Percentiles rank a stretch among this genome's conserved stretches.
These are phyloP conservation scores for Calycina herbarum DNA, from an alignment of 2,329 filamentous ascomycete genomes.

Conservation along the genomic window DNA sequence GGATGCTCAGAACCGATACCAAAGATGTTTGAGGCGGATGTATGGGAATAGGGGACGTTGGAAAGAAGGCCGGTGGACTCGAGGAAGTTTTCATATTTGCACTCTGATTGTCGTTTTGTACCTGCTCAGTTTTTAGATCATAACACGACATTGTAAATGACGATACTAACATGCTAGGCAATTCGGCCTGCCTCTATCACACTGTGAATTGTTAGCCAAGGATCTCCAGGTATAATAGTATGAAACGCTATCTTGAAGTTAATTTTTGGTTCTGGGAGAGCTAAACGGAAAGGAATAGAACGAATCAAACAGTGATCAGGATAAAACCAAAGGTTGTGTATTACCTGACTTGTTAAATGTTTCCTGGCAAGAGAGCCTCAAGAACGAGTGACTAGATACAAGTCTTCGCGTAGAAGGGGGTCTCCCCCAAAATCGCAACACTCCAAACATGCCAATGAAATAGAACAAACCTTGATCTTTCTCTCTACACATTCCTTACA, in stretches of 20 bases:
- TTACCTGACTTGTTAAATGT: not conserved
- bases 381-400: not conserved
- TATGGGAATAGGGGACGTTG: slow-evolving; percentile 69
- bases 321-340: not conserved
- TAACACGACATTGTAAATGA: not conserved
- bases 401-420: not conserved
- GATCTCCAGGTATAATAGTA: not conserved
- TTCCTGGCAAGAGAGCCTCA: not conserved
- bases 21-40: slow-evolving; percentile 74
- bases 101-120: slow-evolving; percentile 74
- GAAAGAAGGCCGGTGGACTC: slow-evolving; percentile 68
- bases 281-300: not conserved
- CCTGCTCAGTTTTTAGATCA: slow-evolving; percentile 45
- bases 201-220: slow-evolving; percentile 47
- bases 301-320: not conserved
- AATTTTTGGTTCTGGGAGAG: not conserved
- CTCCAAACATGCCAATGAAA: not conserved
- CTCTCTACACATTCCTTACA: slow-evolving; percentile 79
- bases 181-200: slow-evolving; percentile 71
- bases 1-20: slow-evolving; percentile 78
- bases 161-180: slow-evolving; percentile 61
- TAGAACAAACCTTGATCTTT: slow-evolving; percentile 67
- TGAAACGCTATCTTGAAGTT: not conserved
- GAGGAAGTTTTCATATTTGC: slow-evolving; percentile 75
- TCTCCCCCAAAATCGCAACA: too few relatives aligned